Conservation (phyloP, 1,284 basidiomycete genomes). For the Pisolithus thermaeus region DNA sequence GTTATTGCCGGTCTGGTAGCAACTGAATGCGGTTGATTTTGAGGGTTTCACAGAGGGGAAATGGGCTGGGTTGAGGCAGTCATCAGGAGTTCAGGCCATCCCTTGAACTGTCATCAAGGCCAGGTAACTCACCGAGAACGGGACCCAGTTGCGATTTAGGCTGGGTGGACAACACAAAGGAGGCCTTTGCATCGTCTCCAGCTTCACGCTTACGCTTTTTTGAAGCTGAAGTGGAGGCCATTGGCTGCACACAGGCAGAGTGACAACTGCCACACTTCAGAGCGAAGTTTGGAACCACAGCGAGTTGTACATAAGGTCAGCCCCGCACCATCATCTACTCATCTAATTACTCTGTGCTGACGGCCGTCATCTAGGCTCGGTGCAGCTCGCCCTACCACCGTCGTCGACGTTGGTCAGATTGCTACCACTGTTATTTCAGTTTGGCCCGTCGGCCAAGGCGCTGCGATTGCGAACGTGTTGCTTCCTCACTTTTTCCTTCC, state of each 20-base stretch:
- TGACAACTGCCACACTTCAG: constrained; percentile 9
- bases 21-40: constrained; percentile 56
- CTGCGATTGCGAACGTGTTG: constrained; percentile 13
- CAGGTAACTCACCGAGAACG: constrained; percentile 55
- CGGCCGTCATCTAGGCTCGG: constrained; percentile 4
- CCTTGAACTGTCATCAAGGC: constrained; percentile 14
- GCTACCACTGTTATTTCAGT: constrained; percentile 17
- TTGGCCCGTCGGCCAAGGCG: constrained; percentile 13
- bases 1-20: constrained; percentile 45
- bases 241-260: constrained; percentile 14
- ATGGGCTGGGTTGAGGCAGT: constrained; percentile 45
- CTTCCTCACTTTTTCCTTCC: constrained; percentile 6
- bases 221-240: constrained; percentile 29
- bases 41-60: constrained; percentile 69
- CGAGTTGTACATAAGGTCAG: constrained; percentile 16
- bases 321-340: constrained; percentile 6
- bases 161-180: constrained; percentile 42
- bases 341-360: constrained; percentile 11
- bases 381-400: constrained; percentile 5
- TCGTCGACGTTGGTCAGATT: constrained; percentile 15
- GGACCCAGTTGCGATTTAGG: constrained; percentile 54
- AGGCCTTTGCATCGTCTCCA: constrained; percentile 34
- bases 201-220: constrained; percentile 62
- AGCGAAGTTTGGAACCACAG: constrained; percentile 6
- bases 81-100: constrained; percentile 6